Evolutionary conservation across 2,329 filamentous ascomycete genomes (phyloP), one percentile per base, ranked within the genome.

Genomic region (Fusarium sp.): DNA sequence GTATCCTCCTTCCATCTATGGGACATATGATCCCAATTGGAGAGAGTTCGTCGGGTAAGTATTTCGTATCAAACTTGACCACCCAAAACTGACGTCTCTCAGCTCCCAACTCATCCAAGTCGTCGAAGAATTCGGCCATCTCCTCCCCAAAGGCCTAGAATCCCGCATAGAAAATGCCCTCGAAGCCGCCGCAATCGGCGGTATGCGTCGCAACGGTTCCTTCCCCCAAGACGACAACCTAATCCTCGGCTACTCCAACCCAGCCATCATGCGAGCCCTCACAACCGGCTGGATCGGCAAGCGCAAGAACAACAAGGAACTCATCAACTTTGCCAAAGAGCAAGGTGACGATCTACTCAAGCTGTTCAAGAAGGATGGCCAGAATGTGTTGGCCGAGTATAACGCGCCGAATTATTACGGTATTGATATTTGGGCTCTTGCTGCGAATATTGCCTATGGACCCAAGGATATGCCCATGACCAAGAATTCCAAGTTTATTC

Each of bases 241-340:
- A 7, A 79, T 77, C 10, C 65, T 81, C 1, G 80, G 73, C 0
- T 83, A 83, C 69, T 79, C 79, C 0, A 85, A 84, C 65, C 82
- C 82, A 2, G 73, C 45, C 2, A 73, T 83, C 32, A 83, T 83
- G 81, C 77, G 82, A 6, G 77, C 78, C 4, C 76, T 80, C 45
- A 76, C 76, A 4, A 78, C 81, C 4, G 80, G 81, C 12, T 83
- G 81, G 81, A 78, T 82, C n/a, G 82, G 82, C 3, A 57, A 75
- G 6, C 79, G 80, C 5, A 75, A 77, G 20, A 70, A 77, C 22
- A 83, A 83, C 67, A 60, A 78, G 22, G 78, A 74, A 0, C 77
- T 82, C 7, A 74, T 77, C 60, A 65, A 78, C 56, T 83, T 81
- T 61, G 81, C 81, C 46, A 72, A 79, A 24, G 63, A 76, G 24